Percentiles rank a stretch among this genome's conserved stretches.
Conservation (phyloP, 2,329 filamentous ascomycete genomes). For the Domatiomyces catenatus region DNA sequence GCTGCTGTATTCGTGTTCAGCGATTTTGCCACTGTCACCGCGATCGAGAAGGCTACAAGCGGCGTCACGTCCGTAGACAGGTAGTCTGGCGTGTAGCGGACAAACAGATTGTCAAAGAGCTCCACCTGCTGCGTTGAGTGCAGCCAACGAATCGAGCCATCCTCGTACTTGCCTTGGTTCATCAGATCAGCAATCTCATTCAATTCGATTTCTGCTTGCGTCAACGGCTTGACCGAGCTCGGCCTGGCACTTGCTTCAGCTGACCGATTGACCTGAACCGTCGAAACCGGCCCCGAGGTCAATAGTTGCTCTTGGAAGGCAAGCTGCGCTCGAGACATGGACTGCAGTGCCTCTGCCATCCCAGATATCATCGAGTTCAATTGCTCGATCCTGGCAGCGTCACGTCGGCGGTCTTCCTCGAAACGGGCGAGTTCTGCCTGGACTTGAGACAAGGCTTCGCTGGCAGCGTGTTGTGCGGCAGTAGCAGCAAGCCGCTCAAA, state of each 20-base stretch:
- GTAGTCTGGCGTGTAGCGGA: slow-evolving; percentile 41
- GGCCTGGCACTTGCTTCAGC: slow-evolving; percentile 14
- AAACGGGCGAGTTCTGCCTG: slow-evolving; percentile 36
- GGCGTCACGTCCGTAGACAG: slow-evolving; percentile 37
- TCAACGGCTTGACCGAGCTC: slow-evolving; percentile 11
- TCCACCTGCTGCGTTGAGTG: slow-evolving; percentile 44
- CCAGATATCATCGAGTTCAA: slow-evolving; percentile 39
- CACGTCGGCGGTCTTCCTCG: slow-evolving; percentile 37
- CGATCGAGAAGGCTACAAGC: slow-evolving; percentile 45
- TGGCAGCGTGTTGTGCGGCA: slow-evolving; percentile 51
- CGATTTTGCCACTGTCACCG: slow-evolving; percentile 44
- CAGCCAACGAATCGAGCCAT: slow-evolving; percentile 41
- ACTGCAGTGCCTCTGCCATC: slow-evolving; percentile 38
- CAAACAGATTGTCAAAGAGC: slow-evolving; percentile 48
- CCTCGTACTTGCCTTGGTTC: slow-evolving; percentile 27
- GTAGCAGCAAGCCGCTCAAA: slow-evolving; percentile 50
- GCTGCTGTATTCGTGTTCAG: slow-evolving; percentile 38
- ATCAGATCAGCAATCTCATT: slow-evolving; percentile 28
- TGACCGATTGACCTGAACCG: slow-evolving; percentile 10
- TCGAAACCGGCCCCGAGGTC: slow-evolving; percentile 15
- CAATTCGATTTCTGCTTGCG: slow-evolving; percentile 27
- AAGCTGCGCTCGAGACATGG: slow-evolving; percentile 29
- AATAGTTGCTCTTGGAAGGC: slow-evolving; percentile 28
- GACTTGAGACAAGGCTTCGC: slow-evolving; percentile 51
- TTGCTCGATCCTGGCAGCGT: slow-evolving; percentile 45